Conservation (phyloP, 495 filamentous ascomycete species). For the Filosporella fistucella region DNA sequence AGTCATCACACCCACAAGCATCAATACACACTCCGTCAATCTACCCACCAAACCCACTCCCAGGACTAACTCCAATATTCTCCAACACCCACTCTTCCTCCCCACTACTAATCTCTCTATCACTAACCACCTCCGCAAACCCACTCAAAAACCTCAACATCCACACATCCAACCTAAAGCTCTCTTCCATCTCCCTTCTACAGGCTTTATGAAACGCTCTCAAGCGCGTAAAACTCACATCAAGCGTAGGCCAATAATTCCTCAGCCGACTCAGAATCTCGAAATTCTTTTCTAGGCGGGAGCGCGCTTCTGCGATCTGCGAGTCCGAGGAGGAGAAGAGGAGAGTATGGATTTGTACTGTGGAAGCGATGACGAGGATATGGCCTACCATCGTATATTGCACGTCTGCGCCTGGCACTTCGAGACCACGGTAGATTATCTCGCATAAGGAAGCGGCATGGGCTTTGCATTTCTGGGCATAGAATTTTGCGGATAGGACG, state of each 20-base stretch:
- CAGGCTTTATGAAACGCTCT: constrained; percentile 36
- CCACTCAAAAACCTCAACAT: constrained; percentile 35
- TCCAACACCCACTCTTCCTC: constrained; percentile 12
- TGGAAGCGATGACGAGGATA: constrained; percentile 37
- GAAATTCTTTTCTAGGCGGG: constrained; percentile 36
- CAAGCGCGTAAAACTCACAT: constrained; percentile 29
- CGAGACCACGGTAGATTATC: constrained; percentile 29
- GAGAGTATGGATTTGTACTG: constrained; percentile 37
- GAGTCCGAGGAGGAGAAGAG: constrained; percentile 27
- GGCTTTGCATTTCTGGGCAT: constrained; percentile 32
- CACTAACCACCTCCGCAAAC: constrained; percentile 26
- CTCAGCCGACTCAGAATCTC: constrained; percentile 29
- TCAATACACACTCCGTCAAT: no score
- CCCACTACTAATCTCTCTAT: constrained; percentile 13
- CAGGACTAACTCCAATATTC: constrained; percentile 14
- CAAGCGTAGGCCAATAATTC: constrained; percentile 33
- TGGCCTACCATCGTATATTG: constrained; percentile 38
- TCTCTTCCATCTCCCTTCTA: constrained; percentile 24
- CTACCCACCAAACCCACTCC: background rate
- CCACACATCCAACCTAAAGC: constrained; percentile 36
- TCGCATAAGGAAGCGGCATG: constrained; percentile 32
- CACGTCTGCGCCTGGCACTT: constrained; percentile 28
- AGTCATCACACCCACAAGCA: no score
- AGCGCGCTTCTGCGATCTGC: constrained; percentile 21
- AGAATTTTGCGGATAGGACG: constrained; percentile 16